Evolutionary conservation across 2,329 filamentous ascomycete genomes (phyloP).

Genomic region (Penicillium sp.): DNA sequence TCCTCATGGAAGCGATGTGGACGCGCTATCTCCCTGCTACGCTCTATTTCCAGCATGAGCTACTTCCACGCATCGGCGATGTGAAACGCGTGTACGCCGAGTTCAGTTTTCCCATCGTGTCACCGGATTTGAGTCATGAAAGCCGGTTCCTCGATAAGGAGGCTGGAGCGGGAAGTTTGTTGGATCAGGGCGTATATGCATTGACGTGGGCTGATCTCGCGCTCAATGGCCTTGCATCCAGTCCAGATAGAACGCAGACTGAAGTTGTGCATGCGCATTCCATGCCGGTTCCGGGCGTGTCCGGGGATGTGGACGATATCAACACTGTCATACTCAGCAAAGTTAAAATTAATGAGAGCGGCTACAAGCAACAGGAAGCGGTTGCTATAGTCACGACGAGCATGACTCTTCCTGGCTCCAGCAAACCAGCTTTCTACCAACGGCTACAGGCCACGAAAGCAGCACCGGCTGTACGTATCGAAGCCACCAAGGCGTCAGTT

Average conservation of each 20-base stretch:
- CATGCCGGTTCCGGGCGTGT: conserved; percentile 21
- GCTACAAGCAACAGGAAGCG: neutral
- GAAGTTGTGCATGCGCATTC: conserved; percentile 24
- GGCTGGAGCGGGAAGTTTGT: conserved; percentile 73
- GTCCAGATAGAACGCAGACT: conserved; percentile 2
- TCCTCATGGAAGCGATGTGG: conserved; percentile 35
- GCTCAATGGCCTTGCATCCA: conserved; percentile 10
- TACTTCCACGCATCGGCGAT: conserved; percentile 58
- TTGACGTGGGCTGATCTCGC: conserved; percentile 67
- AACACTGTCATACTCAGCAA: conserved; percentile 30
- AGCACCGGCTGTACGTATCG: conserved; percentile 26
- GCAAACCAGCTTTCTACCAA: conserved; percentile 23
- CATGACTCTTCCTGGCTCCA: conserved; percentile 23
- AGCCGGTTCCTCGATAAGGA: conserved; percentile 75
- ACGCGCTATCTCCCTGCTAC: conserved; percentile 31
- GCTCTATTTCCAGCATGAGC: conserved; percentile 44
- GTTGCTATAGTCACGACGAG: conserved; percentile 19
- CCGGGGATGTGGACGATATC: conserved; percentile 32
- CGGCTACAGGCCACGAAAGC: conserved; percentile 22
- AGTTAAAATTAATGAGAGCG: conserved; percentile 11
- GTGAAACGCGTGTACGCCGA: conserved; percentile 47
- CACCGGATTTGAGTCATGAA: conserved; percentile 21
- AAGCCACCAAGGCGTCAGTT: conserved; percentile 29
- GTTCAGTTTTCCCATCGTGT: conserved; percentile 29
- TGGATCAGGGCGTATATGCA: conserved; percentile 78